phyloP scores from a whole-genome alignment of 208 protist species.

The Trypanosoma avium region DNA sequence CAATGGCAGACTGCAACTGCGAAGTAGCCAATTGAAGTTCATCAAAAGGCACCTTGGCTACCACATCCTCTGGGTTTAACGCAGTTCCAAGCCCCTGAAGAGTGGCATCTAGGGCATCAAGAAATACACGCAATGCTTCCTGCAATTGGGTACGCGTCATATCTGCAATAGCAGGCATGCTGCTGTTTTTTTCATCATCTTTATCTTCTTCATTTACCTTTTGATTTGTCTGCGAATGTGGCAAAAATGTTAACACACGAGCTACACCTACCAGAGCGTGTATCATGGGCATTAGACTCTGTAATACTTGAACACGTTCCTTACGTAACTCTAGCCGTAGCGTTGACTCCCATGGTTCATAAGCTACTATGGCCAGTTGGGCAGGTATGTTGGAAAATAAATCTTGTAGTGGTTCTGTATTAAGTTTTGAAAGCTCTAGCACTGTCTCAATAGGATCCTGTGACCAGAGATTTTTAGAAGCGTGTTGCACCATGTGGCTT shows the following conservation, averaged over 20 bases:
- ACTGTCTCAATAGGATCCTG: conserved; percentile 46
- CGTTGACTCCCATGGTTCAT: conserved; percentile 60
- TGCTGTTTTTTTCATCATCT: background rate
- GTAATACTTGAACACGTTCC: conserved; percentile 41
- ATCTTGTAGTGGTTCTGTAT: conserved; percentile 42
- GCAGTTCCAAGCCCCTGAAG: conserved; percentile 35
- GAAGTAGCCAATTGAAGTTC: conserved; percentile 32
- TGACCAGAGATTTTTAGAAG: conserved; percentile 46
- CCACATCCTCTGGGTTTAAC: conserved; percentile 40
- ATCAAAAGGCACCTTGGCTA: conserved; percentile 43
- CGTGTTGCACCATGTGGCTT: conserved; percentile 28
- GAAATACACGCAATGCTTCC: conserved; percentile 24
- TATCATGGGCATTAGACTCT: conserved; percentile 38
- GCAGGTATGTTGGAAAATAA: conserved; percentile 20
- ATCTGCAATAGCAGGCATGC: conserved; percentile 5
- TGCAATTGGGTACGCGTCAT: conserved; percentile 20
- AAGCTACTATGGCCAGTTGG: conserved; percentile 47
- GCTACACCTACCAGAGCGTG: conserved; percentile 41
- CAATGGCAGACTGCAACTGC: conserved; percentile 38
- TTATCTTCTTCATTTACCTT: background rate
- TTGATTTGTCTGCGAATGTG: too few species aligned
- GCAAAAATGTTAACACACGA: conserved; percentile 28
- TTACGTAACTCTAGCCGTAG: conserved; percentile 54
- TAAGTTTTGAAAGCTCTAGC: conserved; percentile 30
- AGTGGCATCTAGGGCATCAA: conserved; percentile 34